phyloP scores from a whole-genome alignment of 2,329 filamentous ascomycete species.

The Bisporella sp. region DNA sequence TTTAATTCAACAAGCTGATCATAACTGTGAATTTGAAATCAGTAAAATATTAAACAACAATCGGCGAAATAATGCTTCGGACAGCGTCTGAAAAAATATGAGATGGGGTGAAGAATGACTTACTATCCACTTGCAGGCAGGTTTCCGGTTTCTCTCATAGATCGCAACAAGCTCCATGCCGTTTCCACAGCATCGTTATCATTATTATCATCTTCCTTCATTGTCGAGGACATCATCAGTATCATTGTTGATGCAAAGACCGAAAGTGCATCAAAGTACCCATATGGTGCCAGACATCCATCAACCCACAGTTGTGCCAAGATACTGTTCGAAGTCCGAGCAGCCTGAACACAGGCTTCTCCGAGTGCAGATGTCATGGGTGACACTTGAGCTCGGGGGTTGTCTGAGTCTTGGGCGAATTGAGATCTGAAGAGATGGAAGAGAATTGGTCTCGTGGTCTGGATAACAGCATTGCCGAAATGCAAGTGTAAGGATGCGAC shows the following conservation, averaged over 20 bases:
- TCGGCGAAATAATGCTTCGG: too few relatives aligned
- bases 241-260: conserved; percentile 32
- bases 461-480: conserved; percentile 21
- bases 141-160: conserved; percentile 19
- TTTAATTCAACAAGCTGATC: background rate
- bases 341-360: conserved; percentile 32
- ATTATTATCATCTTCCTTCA: conserved; percentile 1
- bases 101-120: background rate
- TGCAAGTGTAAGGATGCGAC: too few relatives aligned
- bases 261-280: conserved; percentile 33
- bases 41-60: background rate
- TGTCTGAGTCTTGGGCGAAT: conserved; percentile 7
- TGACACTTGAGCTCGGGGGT: conserved; percentile 17
- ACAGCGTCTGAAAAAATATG: too few relatives aligned
- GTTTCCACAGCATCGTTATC: conserved; percentile 15
- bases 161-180: conserved; percentile 15
- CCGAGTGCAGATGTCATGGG: conserved; percentile 30
- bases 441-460: conserved; percentile 32
- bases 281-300: conserved; percentile 31
- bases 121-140: conserved; percentile 12
- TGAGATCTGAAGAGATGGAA: conserved; percentile 30
- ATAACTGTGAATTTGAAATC: background rate
- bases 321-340: conserved; percentile 30
- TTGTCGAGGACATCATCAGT: conserved; percentile 7
- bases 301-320: conserved; percentile 32